Evolutionary conservation across 2,329 filamentous ascomycete species (phyloP), one percentile per base, ranked within the genome.

Genomic region (Alternaria triticimaculans): DNA sequence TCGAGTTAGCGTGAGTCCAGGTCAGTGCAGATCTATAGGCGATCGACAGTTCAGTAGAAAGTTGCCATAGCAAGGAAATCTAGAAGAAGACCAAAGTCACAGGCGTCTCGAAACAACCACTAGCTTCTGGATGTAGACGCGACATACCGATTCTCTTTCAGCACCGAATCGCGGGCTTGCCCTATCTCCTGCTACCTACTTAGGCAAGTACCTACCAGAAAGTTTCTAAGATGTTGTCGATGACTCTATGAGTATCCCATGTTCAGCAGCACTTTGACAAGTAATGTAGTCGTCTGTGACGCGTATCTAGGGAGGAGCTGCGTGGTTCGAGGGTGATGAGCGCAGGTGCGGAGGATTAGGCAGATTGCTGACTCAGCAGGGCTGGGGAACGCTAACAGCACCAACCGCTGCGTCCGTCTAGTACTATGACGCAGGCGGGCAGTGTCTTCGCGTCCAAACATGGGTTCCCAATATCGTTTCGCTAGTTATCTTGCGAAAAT

Each of bases 331-430:
- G 21, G 4, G 15, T 26, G 11, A 11, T 9, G 11, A 23, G 12
- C 14, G 30, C 6, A 33, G 30, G 6, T 3, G 45, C 15, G 15
- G 45, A 12, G 12, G 23, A 26, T 3, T 8, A n/a, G 10, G 45
- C 45, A 4, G 54, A 11, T 3, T 15, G 55, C 46, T 58, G 23
- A 62, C 41, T 62, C 55, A 62, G 55, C 55, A 3, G 37, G 10
- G 9, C 48, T 54, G 18, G 59, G 33, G 46, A 45, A 41, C 21
- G 43, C 21, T 11, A 23, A 6, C 55, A 15, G 49, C 15, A 33
- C 25, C 26, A 37, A 8, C 28, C 25, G 33, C 21, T 21, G 21
- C 21, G 21, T 21, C 21, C 21, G 4, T 56, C 41, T 53, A 6
- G 48, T 2, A 14, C 23, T 18, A 62, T 62, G 60, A 58, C 55